Conservation (phyloP, 2,329 filamentous ascomycete genomes). For the Exophiala bonariae region DNA sequence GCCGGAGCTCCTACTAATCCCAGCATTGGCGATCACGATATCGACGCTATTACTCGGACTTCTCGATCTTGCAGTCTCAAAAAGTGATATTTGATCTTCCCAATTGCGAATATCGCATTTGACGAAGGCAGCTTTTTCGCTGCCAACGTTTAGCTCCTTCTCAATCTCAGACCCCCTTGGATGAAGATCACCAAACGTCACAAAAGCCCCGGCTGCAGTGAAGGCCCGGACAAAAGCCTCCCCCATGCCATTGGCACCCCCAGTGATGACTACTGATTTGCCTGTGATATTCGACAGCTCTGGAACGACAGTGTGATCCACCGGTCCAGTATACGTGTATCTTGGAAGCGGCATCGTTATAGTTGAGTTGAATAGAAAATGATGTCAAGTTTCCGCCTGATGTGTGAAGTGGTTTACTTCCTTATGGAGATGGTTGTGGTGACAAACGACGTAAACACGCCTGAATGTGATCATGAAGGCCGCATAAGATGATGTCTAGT, state of each 20-base stretch:
- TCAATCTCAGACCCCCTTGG: slow-evolving; percentile 8
- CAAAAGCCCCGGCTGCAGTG: slow-evolving; percentile 39
- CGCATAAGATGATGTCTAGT: too few species aligned
- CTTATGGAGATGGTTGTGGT: too few species aligned
- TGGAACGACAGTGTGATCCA: slow-evolving; percentile 24
- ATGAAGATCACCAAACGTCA: slow-evolving; percentile 38
- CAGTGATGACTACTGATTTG: slow-evolving; percentile 23
- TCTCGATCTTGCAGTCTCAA: slow-evolving; percentile 39
- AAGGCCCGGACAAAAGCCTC: slow-evolving; percentile 39
- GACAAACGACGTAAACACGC: too few species aligned
- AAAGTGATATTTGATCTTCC: slow-evolving; percentile 44
- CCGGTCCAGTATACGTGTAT: slow-evolving; percentile 14
- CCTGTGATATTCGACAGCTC: slow-evolving; percentile 41
- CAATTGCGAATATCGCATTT: slow-evolving; percentile 46
- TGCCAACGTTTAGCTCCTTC: slow-evolving; percentile 9
- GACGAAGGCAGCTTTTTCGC: slow-evolving; percentile 31
- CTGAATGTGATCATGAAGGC: too few species aligned
- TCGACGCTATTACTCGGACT: slow-evolving; percentile 44
- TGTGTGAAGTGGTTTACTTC: too few species aligned
- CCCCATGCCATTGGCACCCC: slow-evolving; percentile 38
- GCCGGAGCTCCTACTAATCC: slow-evolving; percentile 35
- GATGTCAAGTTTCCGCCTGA: too few species aligned
- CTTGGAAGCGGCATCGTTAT: slow-evolving; percentile 4
- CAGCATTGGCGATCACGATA: slow-evolving; percentile 51
- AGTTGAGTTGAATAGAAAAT: neutral